Evolutionary conservation across 768 basidiomycete genomes (phyloP).

Genomic region (Lentinula raphanica): DNA sequence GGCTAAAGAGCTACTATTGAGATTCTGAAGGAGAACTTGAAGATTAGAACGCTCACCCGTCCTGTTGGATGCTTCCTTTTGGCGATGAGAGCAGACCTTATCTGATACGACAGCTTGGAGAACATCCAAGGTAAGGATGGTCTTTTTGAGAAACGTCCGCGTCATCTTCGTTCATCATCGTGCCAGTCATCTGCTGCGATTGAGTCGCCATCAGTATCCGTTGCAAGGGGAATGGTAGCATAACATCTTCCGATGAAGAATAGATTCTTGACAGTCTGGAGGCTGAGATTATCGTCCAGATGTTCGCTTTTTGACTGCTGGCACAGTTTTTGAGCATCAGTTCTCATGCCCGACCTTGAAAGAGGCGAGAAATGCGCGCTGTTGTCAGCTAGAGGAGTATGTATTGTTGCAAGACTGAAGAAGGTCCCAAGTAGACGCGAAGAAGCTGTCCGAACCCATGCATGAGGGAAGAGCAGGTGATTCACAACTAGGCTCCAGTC

Average conservation of each 20-base stretch:
- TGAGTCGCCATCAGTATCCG: constrained; percentile 27
- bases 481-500: constrained; percentile 59
- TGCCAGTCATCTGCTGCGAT: constrained; percentile 21
- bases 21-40: neutral
- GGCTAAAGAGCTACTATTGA: constrained; percentile 39
- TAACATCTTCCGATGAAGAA: constrained; percentile 92
- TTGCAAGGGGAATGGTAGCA: constrained; percentile 31
- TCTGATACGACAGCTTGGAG: constrained; percentile 87
- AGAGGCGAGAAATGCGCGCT: constrained; percentile 33
- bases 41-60: constrained; percentile 31
- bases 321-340: constrained; percentile 68
- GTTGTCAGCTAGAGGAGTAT: constrained; percentile 24
- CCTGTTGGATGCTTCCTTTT: constrained; percentile 50
- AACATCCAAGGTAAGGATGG: constrained; percentile 87
- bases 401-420: constrained; percentile 49
- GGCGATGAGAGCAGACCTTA: constrained; percentile 68
- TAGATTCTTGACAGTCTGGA: constrained; percentile 90
- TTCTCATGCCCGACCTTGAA: constrained; percentile 53
- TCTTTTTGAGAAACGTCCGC: constrained; percentile 17
- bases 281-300: constrained; percentile 59
- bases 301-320: constrained; percentile 79
- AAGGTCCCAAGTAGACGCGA: constrained; percentile 70
- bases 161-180: constrained; percentile 22
- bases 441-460: constrained; percentile 86
- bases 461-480: constrained; percentile 84